Evolutionary conservation across 345 rosid species (phyloP), one percentile per base, ranked within the genome.

Genomic region (Camelina laxa): DNA sequence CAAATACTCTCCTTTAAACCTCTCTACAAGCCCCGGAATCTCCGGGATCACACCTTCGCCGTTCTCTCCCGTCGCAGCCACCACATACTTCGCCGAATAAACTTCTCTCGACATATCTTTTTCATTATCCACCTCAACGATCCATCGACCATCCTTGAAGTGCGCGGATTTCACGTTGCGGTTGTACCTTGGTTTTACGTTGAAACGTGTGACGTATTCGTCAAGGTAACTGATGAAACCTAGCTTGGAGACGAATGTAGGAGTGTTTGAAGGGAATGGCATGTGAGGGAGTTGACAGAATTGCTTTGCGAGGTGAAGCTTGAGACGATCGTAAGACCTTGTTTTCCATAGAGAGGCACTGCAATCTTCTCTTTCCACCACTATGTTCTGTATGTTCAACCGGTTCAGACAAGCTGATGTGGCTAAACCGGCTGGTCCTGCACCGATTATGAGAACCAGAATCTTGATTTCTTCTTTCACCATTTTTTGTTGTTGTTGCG

Each of bases 351-450:
- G 81, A 56, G 89, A 80, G 15, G 87, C 88, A 27, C 51, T 82
- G n/a, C 85, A 82, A 3, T 85, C 88, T 41, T 85, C 92, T 72
- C 74, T 78, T 67, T 89, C 92, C 3, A 86, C 33, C 2, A 87
- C 77, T 9, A 87, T 44, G 64, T 84, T 77, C 0, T 88, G 80
- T 17, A 86, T 69, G 21, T 59, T 55, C 1, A 72, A 73, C 10
- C 60, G 77, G 60, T 80, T 83, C 0, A 89, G 80, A 70, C 88
- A 89, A 1, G 86, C 88, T 4, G 88, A 72, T 1, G 89, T 67
- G 0, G 88, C 85, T 21, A 88, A 50, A 47, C 91, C 93, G 5
- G 89, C 76, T 38, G 96, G 92, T 15, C 89, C 92, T 2, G 85
- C 87, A 8, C 92, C 91, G 3, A 86, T 84, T 11, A 86, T 79